Base-by-base conservation (phyloP, 345 rosid species). In the Populus tremula region DNA sequence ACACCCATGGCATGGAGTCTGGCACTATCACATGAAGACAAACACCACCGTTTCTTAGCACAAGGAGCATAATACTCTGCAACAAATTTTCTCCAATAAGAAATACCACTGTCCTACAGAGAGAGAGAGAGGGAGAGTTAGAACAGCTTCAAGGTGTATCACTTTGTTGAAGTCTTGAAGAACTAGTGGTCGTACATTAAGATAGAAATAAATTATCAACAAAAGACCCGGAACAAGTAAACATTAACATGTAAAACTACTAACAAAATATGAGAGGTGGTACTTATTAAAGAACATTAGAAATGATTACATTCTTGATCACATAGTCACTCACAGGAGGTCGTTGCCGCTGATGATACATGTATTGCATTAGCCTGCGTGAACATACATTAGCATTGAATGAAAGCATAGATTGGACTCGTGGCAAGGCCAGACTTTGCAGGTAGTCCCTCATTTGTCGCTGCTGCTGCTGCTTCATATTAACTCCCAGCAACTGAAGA, bases 81-180 rank as follows among this genome's bases (percentile, higher is more conserved):
- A 33, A 33, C 35, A 33, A 33, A 33, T 33, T 33, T 79, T 72
- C 85, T 84, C 89, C 87, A 87, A 68, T 80, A 87, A 18, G 77
- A 82, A 77, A 87, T 83, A 69, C 71, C 68, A 47, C 83, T 85
- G 59, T 87, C 87, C 89, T 87, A 69, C 70, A 41, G 12, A 25
- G 14, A 27, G n/a, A 6, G 2, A 3, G 12, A 9, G 12, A 33
- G 36, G 18, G 21, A 17, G 25, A 20, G 70, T 35, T 67, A 35
- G 21, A 33, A 16, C 25, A 18, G 20, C 70, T 33, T 59, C 50
- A 38, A 38, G 23, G 61, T 38, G n/a, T 23, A 72, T 54, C 20
- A n/a, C 14, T 14, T 35, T 38, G 21, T 25, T 59, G 38, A 7
- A 72, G 16, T 21, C 56, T 27, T 16, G 47, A 7, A 17, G 14